Evolutionary conservation across 352 stramenopile genomes (phyloP).

Genomic region (Proteromonas lacertae): DNA sequence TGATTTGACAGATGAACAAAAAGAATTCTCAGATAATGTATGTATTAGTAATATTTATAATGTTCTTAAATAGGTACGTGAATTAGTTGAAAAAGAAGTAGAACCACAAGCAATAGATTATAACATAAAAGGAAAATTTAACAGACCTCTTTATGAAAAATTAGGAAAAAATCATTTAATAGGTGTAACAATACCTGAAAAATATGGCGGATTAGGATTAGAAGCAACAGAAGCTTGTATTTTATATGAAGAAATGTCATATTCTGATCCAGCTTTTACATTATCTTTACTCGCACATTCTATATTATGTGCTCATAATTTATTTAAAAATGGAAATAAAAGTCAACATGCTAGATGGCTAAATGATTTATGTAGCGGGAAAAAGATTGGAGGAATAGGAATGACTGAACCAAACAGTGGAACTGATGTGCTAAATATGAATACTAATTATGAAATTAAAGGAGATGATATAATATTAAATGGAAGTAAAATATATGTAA

Average conservation of each 20-base stretch:
- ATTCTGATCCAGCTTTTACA: slow-evolving; percentile 85
- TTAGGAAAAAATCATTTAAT: slow-evolving; percentile 63
- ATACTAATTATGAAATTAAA: slow-evolving; percentile 59
- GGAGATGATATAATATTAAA: too few species aligned
- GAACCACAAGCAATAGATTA: slow-evolving; percentile 77
- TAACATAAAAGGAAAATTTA: slow-evolving; percentile 72
- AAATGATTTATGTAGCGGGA: slow-evolving; percentile 47
- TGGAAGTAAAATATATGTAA: too few species aligned
- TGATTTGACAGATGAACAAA: too few species aligned
- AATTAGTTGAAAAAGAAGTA: slow-evolving; percentile 72
- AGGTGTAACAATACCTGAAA: slow-evolving; percentile 65
- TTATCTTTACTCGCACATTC: slow-evolving; percentile 65
- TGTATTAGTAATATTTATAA: too few species aligned
- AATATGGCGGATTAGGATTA: slow-evolving; percentile 81
- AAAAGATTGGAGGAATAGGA: slow-evolving; percentile 81
- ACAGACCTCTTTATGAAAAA: slow-evolving; percentile 67
- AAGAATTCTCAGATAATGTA: too few species aligned
- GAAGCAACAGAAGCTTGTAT: slow-evolving; percentile 53
- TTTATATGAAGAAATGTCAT: slow-evolving; percentile 68
- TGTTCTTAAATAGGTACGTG: slow-evolving; percentile 61
- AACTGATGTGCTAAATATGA: slow-evolving; percentile 70
- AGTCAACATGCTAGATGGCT: slow-evolving; percentile 36
- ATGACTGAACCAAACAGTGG: slow-evolving; percentile 91
- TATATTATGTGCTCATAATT: slow-evolving; percentile 25
- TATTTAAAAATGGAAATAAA: slow-evolving; percentile 35